Conservation (phyloP, 1,139 yeast genomes). For the Scheffersomyces titani region DNA sequence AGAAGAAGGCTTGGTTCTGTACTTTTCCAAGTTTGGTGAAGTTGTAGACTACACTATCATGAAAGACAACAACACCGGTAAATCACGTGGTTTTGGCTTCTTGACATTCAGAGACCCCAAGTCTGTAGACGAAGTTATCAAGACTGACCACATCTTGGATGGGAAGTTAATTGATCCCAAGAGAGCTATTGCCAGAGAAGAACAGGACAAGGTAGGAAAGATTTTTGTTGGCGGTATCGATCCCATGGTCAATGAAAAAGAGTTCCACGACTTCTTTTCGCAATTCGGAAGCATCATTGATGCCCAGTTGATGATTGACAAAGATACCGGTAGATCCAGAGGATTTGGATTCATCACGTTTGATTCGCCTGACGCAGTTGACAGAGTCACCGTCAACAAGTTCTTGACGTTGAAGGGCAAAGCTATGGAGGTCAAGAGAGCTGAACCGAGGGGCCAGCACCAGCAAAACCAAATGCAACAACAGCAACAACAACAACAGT, state of each 20-base stretch:
- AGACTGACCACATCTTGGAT: conserved; percentile 86
- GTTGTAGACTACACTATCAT: conserved; percentile 88
- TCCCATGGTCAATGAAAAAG: conserved; percentile 90
- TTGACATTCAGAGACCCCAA: conserved; percentile 80
- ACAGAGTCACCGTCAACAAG: conserved; percentile 81
- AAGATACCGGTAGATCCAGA: conserved; percentile 95
- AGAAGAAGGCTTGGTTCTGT: conserved; percentile 77
- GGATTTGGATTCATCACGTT: conserved; percentile 98
- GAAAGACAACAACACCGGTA: conserved; percentile 88
- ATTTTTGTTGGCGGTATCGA: conserved; percentile 98
- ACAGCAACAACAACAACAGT: conserved; percentile 40
- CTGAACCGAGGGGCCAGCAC: conserved; percentile 83
- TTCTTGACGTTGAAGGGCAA: conserved; percentile 84
- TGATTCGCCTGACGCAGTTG: conserved; percentile 95
- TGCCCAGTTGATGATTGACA: conserved; percentile 96
- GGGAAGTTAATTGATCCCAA: conserved; percentile 98
- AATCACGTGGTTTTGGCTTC: conserved; percentile 97
- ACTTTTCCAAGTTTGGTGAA: conserved; percentile 89
- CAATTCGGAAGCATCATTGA: conserved; percentile 93
- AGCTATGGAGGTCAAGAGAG: conserved; percentile 94
- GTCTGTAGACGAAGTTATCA: conserved; percentile 86
- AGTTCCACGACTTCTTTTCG: conserved; percentile 84
- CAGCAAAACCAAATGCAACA: conserved; percentile 39
- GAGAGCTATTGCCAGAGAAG: conserved; percentile 97
- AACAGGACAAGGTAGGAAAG: conserved; percentile 96